Percentiles rank a stretch among this genome's conserved stretches.
Conservation (phyloP, 2,329 filamentous ascomycete species). For the Neofusicoccum kwambonambiense region DNA sequence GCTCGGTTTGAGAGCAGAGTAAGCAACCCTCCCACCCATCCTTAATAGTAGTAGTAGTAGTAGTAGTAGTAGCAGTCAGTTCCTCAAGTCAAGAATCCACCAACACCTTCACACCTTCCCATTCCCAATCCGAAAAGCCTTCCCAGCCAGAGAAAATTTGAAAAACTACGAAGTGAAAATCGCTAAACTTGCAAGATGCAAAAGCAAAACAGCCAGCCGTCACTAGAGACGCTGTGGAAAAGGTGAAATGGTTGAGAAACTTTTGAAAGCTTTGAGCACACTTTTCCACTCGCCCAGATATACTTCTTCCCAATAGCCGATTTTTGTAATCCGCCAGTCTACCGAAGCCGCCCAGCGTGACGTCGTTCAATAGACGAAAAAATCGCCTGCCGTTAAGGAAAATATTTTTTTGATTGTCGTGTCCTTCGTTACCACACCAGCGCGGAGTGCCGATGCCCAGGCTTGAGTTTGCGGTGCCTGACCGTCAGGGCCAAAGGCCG, state of each 20-base stretch:
- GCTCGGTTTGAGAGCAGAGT: conserved; percentile 11
- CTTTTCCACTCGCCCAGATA: conserved; percentile 15
- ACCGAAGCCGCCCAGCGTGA: conserved; percentile 32
- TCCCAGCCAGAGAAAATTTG: conserved; percentile 1
- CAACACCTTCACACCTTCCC: conserved; percentile 15
- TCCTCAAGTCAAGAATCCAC: conserved; percentile 6
- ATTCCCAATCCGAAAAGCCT: neutral
- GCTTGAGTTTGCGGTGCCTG: conserved; percentile 1
- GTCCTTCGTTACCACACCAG: conserved; percentile 8
- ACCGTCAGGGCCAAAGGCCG: conserved; percentile 1
- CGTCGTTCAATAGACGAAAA: conserved; percentile 32
- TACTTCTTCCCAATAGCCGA: conserved; percentile 10
- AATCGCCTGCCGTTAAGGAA: conserved; percentile 16
- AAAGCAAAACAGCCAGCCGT: conserved; percentile 14
- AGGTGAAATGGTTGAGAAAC: neutral
- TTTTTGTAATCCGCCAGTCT: conserved; percentile 28
- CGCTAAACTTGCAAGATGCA: conserved; percentile 13
- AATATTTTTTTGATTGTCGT: conserved; percentile 4
- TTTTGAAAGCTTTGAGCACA: neutral
- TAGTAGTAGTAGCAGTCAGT: neutral
- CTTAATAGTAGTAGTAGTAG: neutral
- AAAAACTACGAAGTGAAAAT: neutral
- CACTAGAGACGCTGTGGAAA: conserved; percentile 1
- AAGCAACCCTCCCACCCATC: conserved; percentile 15
- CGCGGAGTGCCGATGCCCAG: neutral